These are phyloP conservation scores for Ascochyta koolunga DNA, from an alignment of 2,329 filamentous ascomycete species.

Conservation along the genomic window DNA sequence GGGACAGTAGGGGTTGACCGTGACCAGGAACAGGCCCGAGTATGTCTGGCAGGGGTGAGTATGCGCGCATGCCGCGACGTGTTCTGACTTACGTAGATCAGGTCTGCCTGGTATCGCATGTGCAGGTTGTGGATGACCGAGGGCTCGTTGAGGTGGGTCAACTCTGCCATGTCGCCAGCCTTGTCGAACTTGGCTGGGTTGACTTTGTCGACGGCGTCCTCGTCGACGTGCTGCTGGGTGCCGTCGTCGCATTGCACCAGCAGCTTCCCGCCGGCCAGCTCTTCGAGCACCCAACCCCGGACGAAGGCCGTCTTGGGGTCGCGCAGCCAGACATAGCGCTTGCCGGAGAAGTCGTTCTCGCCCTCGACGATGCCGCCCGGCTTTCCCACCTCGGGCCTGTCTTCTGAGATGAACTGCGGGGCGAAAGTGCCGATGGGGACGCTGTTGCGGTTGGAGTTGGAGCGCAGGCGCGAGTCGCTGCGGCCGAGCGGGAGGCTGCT, in stretches of 20 bases:
- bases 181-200: slow-evolving; percentile 99
- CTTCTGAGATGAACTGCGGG: slow-evolving; percentile 90
- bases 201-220: slow-evolving; percentile 94
- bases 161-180: slow-evolving; percentile 97
- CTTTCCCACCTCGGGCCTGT: slow-evolving; percentile 65
- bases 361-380: slow-evolving; percentile 79
- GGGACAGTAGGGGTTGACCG: slow-evolving; percentile 94
- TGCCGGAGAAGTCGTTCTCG: slow-evolving; percentile 98
- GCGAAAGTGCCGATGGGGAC: slow-evolving; percentile 84
- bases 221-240: slow-evolving; percentile 86
- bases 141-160: slow-evolving; percentile 96
- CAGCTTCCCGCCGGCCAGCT: slow-evolving; percentile 71
- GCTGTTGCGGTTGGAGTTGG: slow-evolving; percentile 69
- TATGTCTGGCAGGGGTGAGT: slow-evolving; percentile 69
- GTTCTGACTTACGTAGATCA: slow-evolving; percentile 72
- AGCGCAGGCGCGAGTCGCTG: slow-evolving; percentile 51
- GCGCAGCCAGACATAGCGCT: slow-evolving; percentile 96
- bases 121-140: slow-evolving; percentile 97
- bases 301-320: slow-evolving; percentile 88
- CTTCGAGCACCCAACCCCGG: slow-evolving; percentile 88
- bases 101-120: slow-evolving; percentile 90
- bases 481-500: slow-evolving; percentile 39
- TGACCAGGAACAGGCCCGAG: slow-evolving; percentile 94
- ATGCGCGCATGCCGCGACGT: too few species aligned
- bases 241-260: slow-evolving; percentile 94